phyloP scores from a whole-genome alignment of 1,284 basidiomycete genomes.

The Anthracocystis walkeri region DNA sequence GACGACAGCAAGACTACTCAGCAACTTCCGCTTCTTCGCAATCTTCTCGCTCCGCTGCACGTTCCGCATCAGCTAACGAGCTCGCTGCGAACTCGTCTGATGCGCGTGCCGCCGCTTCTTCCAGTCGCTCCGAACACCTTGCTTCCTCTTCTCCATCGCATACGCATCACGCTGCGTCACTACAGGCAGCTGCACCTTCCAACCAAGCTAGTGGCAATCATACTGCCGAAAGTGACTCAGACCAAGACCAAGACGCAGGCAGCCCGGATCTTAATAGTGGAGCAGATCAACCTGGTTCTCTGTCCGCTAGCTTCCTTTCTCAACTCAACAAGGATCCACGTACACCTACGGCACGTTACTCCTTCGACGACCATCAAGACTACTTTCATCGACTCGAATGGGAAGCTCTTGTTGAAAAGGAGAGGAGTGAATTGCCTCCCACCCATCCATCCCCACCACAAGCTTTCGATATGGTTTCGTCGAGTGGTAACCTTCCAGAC shows the following conservation, averaged over 20 bases:
- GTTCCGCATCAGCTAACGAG: neutral
- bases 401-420: slow-evolving; percentile 32
- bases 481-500: neutral
- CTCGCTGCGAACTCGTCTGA: neutral
- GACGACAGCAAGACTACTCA: neutral
- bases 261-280: neutral
- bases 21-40: slow-evolving; percentile 1
- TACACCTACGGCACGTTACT: slow-evolving; percentile 34
- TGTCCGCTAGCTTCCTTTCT: slow-evolving; percentile 35
- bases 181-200: neutral
- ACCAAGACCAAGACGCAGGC: slow-evolving; percentile 3
- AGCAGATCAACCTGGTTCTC: slow-evolving; percentile 16
- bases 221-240: neutral
- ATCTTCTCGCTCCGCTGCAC: neutral
- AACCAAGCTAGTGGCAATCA: neutral
- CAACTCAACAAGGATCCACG: slow-evolving; percentile 22
- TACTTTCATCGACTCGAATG: slow-evolving; percentile 43
- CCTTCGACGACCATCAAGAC: slow-evolving; percentile 52
- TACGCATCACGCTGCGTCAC: slow-evolving; percentile 1
- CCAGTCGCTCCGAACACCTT: slow-evolving; percentile 13
- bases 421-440: slow-evolving; percentile 8
- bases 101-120: neutral
- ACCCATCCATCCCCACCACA: neutral
- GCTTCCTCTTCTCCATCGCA: slow-evolving; percentile 1
- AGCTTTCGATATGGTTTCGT: slow-evolving; percentile 14